phyloP scores from a whole-genome alignment of 2,329 filamentous ascomycete species.

The Cordyceps javanica region DNA sequence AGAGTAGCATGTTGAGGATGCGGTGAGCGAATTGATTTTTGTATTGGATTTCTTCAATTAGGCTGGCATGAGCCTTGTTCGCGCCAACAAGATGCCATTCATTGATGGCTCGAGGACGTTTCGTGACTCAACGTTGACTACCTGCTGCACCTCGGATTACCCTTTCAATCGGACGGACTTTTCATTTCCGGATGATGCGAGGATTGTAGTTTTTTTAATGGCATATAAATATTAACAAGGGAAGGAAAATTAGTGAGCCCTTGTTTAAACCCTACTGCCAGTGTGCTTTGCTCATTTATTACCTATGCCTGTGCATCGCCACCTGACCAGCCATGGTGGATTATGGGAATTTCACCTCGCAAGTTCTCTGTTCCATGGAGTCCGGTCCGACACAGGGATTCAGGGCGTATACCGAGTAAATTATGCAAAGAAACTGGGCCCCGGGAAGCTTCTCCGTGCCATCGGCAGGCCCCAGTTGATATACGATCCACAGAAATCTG shows the following conservation, averaged over 20 bases:
- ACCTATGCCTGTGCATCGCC: background rate
- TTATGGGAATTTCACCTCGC: background rate
- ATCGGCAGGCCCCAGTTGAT: background rate
- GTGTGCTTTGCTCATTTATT: background rate
- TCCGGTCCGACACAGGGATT: background rate
- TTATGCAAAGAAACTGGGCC: background rate
- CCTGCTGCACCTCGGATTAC: background rate
- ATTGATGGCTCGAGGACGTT: background rate
- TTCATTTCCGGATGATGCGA: background rate
- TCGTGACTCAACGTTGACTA: background rate
- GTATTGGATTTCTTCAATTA: background rate
- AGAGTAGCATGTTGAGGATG: background rate
- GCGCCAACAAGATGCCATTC: background rate
- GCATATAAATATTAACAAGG: background rate
- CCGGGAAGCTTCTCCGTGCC: slow-evolving; percentile 2
- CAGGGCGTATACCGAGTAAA: slow-evolving; percentile 6
- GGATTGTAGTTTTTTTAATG: background rate
- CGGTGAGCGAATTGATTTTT: background rate
- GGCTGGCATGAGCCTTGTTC: background rate
- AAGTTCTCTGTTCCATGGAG: background rate
- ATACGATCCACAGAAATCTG: slow-evolving; percentile 6
- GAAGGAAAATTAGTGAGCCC: background rate
- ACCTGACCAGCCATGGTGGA: slow-evolving; percentile 1
- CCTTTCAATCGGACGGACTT: background rate
- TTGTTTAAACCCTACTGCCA: background rate